Evolutionary conservation across 2,329 filamentous ascomycete species (phyloP).

Genomic region (Allantophomopsis cytisporea): DNA sequence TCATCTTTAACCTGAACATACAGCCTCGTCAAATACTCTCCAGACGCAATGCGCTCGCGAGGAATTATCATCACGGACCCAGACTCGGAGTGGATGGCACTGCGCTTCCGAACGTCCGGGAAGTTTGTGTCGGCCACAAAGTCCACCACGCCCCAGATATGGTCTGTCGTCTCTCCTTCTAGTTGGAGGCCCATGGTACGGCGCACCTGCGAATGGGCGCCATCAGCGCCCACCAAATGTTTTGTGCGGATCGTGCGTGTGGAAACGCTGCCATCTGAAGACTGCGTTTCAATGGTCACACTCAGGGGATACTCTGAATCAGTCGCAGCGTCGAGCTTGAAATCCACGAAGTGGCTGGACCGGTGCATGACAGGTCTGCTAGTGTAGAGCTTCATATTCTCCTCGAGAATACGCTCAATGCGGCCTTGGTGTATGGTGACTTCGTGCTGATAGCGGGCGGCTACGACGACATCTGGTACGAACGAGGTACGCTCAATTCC

Average conservation of each 20-base stretch:
- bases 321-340: constrained; percentile 19
- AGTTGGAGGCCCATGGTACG: constrained; percentile 37
- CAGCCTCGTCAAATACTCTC: constrained; percentile 36
- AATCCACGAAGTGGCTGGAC: constrained; percentile 26
- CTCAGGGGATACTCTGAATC: constrained; percentile 22
- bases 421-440: constrained; percentile 30
- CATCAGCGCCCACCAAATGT: constrained; percentile 51
- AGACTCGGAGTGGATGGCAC: constrained; percentile 36
- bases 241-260: constrained; percentile 42
- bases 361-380: constrained; percentile 25
- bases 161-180: constrained; percentile 43
- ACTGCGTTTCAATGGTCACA: constrained; percentile 16
- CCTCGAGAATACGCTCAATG: constrained; percentile 28
- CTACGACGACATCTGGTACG: constrained; percentile 23
- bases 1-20: constrained; percentile 43
- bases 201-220: constrained; percentile 37
- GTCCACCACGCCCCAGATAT: constrained; percentile 46
- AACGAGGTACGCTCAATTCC: constrained; percentile 24
- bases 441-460: constrained; percentile 21
- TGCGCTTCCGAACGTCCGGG: constrained; percentile 46
- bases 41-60: constrained; percentile 29
- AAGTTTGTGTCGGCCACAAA: constrained; percentile 24
- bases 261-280: constrained; percentile 38
- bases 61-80: constrained; percentile 50
- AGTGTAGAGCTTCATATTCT: constrained; percentile 24